These are phyloP conservation scores for Suhomyces faveliae DNA, from an alignment of 805 yeast species.

Conservation along the genomic window DNA sequence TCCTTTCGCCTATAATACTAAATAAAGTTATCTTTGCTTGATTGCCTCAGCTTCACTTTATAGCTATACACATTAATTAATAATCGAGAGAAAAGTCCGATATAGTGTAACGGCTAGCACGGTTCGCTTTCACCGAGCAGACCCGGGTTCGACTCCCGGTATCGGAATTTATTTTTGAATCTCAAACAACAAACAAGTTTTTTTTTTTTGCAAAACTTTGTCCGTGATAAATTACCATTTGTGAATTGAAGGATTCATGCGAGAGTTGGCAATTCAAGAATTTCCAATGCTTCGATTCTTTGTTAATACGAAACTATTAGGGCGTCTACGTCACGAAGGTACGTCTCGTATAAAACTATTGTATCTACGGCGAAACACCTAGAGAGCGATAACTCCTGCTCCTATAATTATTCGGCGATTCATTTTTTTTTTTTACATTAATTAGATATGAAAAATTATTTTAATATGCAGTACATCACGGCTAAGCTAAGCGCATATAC, in stretches of 20 bases:
- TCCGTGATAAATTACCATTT: not conserved
- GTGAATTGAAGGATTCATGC: not conserved
- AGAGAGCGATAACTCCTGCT: not conserved
- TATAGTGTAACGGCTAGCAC: conserved; percentile 81
- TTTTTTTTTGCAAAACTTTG: not conserved
- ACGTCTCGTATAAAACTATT: not conserved
- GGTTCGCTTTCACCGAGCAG: conserved; percentile 83
- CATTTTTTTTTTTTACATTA: not conserved
- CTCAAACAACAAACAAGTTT: not conserved
- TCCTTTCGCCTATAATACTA: too few species aligned
- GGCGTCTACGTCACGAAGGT: not conserved
- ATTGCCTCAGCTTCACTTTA: too few species aligned
- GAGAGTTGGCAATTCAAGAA: not conserved
- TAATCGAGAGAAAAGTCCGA: conserved; percentile 41
- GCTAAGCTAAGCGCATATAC: not conserved
- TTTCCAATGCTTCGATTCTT: not conserved
- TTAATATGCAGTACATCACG: not conserved
- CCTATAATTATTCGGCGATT: not conserved
- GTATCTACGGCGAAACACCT: not conserved
- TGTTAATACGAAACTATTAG: not conserved
- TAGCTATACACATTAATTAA: too few species aligned
- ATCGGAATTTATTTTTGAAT: conserved; percentile 49
- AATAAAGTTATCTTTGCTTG: too few species aligned
- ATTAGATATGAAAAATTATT: not conserved
- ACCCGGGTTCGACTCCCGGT: conserved; percentile 87